Evolutionary conservation across 805 yeast genomes (phyloP).

Genomic region (Yarrowia sp.): DNA sequence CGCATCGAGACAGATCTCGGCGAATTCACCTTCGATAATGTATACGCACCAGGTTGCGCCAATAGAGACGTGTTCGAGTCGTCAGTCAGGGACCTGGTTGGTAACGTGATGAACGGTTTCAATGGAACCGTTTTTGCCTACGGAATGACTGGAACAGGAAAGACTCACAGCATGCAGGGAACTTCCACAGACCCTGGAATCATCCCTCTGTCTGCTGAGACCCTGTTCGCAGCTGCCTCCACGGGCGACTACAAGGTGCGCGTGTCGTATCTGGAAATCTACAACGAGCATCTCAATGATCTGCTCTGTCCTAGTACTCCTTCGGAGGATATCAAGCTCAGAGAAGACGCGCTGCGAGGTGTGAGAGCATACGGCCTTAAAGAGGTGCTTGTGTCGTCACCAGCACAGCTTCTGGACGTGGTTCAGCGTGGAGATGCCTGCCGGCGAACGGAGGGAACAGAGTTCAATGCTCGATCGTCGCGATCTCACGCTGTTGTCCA

Average conservation of each 20-base stretch:
- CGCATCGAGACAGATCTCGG: conserved; percentile 46
- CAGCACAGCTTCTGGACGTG: conserved; percentile 57
- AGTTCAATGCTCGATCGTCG: conserved; percentile 80
- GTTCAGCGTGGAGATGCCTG: conserved; percentile 68
- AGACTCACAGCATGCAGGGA: conserved; percentile 85
- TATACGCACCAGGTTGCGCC: conserved; percentile 50
- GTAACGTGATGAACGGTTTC: conserved; percentile 54
- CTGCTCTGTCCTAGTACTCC: conserved; percentile 44
- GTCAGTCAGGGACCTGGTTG: conserved; percentile 50
- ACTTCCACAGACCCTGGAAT: conserved; percentile 60
- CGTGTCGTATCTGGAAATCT: conserved; percentile 68
- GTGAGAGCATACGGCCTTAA: conserved; percentile 71
- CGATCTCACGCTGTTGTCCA: conserved; percentile 89
- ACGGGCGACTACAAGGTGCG: conserved; percentile 45
- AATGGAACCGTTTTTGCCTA: conserved; percentile 91
- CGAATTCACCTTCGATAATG: conserved; percentile 72
- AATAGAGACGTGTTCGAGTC: conserved; percentile 60
- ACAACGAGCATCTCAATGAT: conserved; percentile 66
- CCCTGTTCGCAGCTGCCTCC: conserved; percentile 46
- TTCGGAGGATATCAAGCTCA: conserved; percentile 59
- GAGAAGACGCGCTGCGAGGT: conserved; percentile 73
- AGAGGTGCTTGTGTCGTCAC: conserved; percentile 54
- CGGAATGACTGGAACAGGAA: conserved; percentile 94
- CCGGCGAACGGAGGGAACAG: conserved; percentile 83
- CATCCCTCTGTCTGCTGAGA: conserved; percentile 62